Evolutionary conservation across 2,329 filamentous ascomycete genomes (phyloP), one percentile per base, ranked within the genome.

Genomic region (Verticillium longisporum): DNA sequence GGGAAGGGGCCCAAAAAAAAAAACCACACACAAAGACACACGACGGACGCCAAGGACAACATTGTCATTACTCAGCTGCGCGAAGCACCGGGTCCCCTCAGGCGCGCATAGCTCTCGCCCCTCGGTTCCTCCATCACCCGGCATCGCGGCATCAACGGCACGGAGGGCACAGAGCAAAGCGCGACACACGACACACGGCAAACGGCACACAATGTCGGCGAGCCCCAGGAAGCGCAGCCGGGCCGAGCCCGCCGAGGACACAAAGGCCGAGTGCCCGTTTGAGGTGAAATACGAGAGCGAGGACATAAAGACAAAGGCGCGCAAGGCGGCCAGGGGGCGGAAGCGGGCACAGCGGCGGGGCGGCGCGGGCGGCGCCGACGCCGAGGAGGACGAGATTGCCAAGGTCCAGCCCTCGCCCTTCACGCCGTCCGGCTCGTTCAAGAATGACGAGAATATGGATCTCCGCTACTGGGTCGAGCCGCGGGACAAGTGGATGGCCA

Each of bases 211-310:
- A 34, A 70, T 68, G 69, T 69, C 65, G 58, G 63, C 67, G 61
- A 74, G 69, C 65, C 66, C 79, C 64, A 76, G 79, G 66, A 85
- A 85, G 74, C 79, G 83, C 66, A 78, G 80, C 63, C 79, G 80
- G 67, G 70, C 76, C 60, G 75, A 80, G 59, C 67, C 72, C 61
- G 72, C 75, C 62, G 78, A 82, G 62, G 82, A 83, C 66, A 78
- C 75, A 65, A 78, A 81, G 65, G 83, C 83, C 68, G 83, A 85
- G 66, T 85, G 83, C 64, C 82, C 82, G 11, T 86, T 84, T 62
- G 72, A 70, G 45, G 76, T 84, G 59, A 71, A 66, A 53, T 72
- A 75, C 41, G 65, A 66, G 59, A 69, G 74, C 18, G 71, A 70
- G 57, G 75, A 79, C 63, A 77, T 80, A 61, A 70, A 68, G 64